Base-by-base conservation (phyloP, 2,329 filamentous ascomycete genomes). In the Colletotrichum chlorophyti region DNA sequence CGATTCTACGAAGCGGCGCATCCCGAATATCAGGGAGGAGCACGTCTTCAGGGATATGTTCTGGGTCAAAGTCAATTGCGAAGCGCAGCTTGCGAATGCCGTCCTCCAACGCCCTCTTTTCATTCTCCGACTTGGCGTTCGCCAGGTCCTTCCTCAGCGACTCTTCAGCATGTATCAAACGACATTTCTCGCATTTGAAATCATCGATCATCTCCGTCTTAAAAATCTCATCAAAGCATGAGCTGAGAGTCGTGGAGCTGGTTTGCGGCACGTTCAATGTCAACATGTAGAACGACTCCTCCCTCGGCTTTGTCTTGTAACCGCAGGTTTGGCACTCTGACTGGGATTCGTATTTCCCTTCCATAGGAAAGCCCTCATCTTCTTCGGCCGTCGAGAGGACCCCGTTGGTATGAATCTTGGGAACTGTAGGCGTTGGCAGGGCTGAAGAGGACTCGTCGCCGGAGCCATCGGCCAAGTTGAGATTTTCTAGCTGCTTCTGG, bases 161-260 rank as follows among this genome's bases (percentile, higher is more conserved):
- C 26, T 86, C 79, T 50, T 91, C 76, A 4, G 93, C 93, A 71
- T 97, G 90, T 38, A 91, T 75, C n/a, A 99, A 80, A 19, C 93
- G 87, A 70, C 95, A 99, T 74, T 88, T 91, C 67, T 97, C 95
- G 76, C 95, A 99, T 65, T 91, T 93, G 79, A 96, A 99, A 71
- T 97, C 95, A 63, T 98, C 94, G 64, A 99, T 97, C 70, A 93
- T 90, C 73, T 99, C 95, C 0, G 91, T 92, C 75, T 97, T 97
- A 65, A 99, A 88, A 74, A 97, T 89, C 35, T 91, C 91, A 68
- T 99, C 95, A 66, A 99, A 95, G 73, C 95, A 99, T 8, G 87
- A 82, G 69, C 90, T 93, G 14, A 99, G 81, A 0, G 91, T 89
- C 0, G 93, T 93, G 2, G 91, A 90, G 47, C 83, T 87, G 61